A percentile compares a stretch with the other conserved stretches of the same genome.
Conservation (phyloP, 768 basidiomycete species). For the Hygrocybe punicea region DNA sequence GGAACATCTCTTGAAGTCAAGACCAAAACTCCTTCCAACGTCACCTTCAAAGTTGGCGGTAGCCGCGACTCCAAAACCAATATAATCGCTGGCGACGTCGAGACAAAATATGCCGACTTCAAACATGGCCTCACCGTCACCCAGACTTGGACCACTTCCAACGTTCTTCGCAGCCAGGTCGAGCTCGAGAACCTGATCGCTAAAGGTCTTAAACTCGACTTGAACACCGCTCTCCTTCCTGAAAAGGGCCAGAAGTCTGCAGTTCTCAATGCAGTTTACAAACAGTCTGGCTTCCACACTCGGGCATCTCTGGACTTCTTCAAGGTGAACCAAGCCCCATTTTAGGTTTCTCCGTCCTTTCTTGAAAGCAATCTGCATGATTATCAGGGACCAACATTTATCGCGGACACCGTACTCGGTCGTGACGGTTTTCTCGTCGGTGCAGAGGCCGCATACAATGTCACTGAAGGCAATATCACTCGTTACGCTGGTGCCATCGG, state of each 20-base stretch:
- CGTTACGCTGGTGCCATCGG: slow-evolving; percentile 90
- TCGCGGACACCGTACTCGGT: slow-evolving; percentile 90
- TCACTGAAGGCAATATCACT: slow-evolving; percentile 87
- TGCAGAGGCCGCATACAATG: slow-evolving; percentile 95
- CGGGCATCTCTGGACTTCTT: slow-evolving; percentile 88
- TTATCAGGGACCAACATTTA: slow-evolving; percentile 89
- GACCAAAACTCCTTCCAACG: slow-evolving; percentile 83
- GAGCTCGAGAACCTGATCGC: slow-evolving; percentile 98
- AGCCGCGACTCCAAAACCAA: slow-evolving; percentile 68
- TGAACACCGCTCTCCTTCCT: slow-evolving; percentile 77
- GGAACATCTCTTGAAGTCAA: slow-evolving; percentile 77
- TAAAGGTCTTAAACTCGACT: slow-evolving; percentile 94
- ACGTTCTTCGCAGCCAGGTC: slow-evolving; percentile 84
- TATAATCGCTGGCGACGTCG: slow-evolving; percentile 83
- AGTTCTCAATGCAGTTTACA: slow-evolving; percentile 80
- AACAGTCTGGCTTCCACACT: slow-evolving; percentile 93
- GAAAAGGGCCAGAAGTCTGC: slow-evolving; percentile 86
- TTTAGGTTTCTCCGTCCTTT: slow-evolving; percentile 1
- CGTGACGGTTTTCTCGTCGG: slow-evolving; percentile 97
- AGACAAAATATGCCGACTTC: slow-evolving; percentile 90
- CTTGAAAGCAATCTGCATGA: neutral
- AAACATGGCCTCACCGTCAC: slow-evolving; percentile 93
- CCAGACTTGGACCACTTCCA: slow-evolving; percentile 92
- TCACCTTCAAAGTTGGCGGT: slow-evolving; percentile 92
- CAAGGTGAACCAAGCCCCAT: slow-evolving; percentile 58